Conservation (phyloP, 2,329 filamentous ascomycete genomes). For the Penicillium sclerotigenum region DNA sequence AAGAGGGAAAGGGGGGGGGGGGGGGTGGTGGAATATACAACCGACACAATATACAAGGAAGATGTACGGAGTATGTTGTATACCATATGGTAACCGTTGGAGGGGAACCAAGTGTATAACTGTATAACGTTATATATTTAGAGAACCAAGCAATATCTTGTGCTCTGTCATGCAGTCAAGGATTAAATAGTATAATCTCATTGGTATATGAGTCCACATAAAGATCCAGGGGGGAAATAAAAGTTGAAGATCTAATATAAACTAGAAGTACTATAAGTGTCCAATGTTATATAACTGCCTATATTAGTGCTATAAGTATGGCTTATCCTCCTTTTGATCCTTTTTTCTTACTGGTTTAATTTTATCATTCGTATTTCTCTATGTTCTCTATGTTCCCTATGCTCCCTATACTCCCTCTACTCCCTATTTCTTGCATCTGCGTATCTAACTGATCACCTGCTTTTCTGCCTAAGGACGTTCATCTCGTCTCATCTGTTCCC, state of each 20-base stretch:
- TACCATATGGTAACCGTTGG: not conserved
- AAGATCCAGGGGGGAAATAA: not conserved
- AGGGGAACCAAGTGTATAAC: not conserved
- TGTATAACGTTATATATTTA: not conserved
- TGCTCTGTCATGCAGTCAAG: not conserved
- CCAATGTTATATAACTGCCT: too few relatives aligned
- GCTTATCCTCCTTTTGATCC: not conserved
- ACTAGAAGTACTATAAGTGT: not conserved
- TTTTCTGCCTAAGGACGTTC: not conserved
- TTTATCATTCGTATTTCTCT: too few relatives aligned
- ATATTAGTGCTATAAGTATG: constrained; percentile 1
- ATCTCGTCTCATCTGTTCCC: not conserved
- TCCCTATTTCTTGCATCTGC: not conserved
- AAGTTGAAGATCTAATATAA: constrained; percentile 1
- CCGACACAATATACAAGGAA: too few relatives aligned
- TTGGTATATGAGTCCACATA: constrained; percentile 1
- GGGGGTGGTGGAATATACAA: too few relatives aligned
- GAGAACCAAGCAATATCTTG: not conserved
- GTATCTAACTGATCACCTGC: not conserved
- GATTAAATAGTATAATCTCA: not conserved
- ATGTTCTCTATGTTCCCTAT: too few relatives aligned
- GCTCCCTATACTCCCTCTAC: too few relatives aligned
- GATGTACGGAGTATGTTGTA: too few relatives aligned
- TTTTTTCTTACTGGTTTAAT: not conserved
- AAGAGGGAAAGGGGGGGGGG: too few relatives aligned